These are phyloP conservation scores for Kurtzmaniella natalensis DNA, from an alignment of 1,139 yeast genomes.

Conservation along the genomic window DNA sequence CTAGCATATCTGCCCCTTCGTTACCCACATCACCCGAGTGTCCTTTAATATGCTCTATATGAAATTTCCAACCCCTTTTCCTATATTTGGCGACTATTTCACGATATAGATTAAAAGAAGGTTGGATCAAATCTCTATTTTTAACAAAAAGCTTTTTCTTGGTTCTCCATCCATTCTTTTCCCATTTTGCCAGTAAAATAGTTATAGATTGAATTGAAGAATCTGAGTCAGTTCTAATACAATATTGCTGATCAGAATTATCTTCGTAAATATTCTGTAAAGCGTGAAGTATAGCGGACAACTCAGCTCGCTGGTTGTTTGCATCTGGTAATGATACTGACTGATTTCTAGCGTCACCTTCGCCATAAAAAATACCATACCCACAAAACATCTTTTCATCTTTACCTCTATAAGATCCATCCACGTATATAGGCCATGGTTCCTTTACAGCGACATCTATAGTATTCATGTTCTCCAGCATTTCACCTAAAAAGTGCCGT, in stretches of 20 bases:
- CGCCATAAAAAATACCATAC: slow-evolving; percentile 69
- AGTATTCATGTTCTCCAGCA: too few species aligned
- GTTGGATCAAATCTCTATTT: slow-evolving; percentile 48
- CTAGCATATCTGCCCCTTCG: slow-evolving; percentile 72
- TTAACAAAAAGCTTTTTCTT: slow-evolving; percentile 41
- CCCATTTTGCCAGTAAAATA: slow-evolving; percentile 53
- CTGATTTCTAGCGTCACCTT: slow-evolving; percentile 44
- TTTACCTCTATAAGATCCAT: slow-evolving; percentile 1
- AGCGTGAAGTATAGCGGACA: slow-evolving; percentile 61
- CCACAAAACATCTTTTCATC: slow-evolving; percentile 30
- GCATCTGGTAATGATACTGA: slow-evolving; percentile 13
- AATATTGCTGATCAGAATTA: slow-evolving; percentile 13
- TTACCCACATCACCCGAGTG: slow-evolving; percentile 71
- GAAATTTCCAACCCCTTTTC: slow-evolving; percentile 27
- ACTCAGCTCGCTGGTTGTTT: slow-evolving; percentile 82
- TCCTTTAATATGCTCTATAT: slow-evolving; percentile 62
- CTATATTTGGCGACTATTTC: slow-evolving; percentile 25
- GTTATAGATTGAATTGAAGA: slow-evolving; percentile 48
- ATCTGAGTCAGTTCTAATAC: slow-evolving; percentile 53
- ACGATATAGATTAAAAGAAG: slow-evolving; percentile 19
- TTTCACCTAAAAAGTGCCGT: too few species aligned
- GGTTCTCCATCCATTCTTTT: slow-evolving; percentile 47
- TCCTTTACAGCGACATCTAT: background rate
- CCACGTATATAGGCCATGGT: slow-evolving; percentile 1
- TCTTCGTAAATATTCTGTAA: slow-evolving; percentile 26